These are phyloP conservation scores for Spathaspora sp. DNA, from an alignment of 1,139 yeast genomes.

Conservation along the genomic window DNA sequence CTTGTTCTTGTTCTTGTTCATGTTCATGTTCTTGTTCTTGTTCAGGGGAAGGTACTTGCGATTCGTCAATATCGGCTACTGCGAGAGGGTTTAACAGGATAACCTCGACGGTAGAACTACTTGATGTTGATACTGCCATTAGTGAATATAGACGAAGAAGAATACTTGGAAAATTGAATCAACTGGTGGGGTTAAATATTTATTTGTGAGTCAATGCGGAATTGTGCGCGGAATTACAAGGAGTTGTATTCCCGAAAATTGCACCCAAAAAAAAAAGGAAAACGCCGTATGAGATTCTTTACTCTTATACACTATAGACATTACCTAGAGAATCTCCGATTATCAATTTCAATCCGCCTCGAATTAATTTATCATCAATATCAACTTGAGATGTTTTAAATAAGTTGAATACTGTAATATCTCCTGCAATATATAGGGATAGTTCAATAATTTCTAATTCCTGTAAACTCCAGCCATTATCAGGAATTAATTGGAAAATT, in stretches of 20 bases:
- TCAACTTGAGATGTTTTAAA: slow-evolving; percentile 35
- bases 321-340: slow-evolving; percentile 42
- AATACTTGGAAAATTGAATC: background rate
- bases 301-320: slow-evolving; percentile 26
- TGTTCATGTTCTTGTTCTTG: background rate
- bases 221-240: background rate
- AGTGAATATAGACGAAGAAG: background rate
- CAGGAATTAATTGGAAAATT: slow-evolving; percentile 27
- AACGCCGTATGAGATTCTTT: slow-evolving; percentile 2
- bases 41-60: background rate
- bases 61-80: slow-evolving; percentile 1
- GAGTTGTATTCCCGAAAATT: background rate
- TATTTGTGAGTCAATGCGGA: background rate
- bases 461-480: slow-evolving; percentile 24
- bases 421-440: slow-evolving; percentile 14
- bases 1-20: too few relatives aligned
- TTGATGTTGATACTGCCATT: background rate
- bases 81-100: background rate
- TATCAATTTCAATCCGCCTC: slow-evolving; percentile 33
- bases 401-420: slow-evolving; percentile 29
- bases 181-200: background rate
- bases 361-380: slow-evolving; percentile 32
- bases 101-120: background rate
- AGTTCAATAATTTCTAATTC: slow-evolving; percentile 20
- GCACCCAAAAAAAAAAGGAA: background rate